Conservation (phyloP, 2,329 filamentous ascomycete species). For the Rhynchosporium secalis region DNA sequence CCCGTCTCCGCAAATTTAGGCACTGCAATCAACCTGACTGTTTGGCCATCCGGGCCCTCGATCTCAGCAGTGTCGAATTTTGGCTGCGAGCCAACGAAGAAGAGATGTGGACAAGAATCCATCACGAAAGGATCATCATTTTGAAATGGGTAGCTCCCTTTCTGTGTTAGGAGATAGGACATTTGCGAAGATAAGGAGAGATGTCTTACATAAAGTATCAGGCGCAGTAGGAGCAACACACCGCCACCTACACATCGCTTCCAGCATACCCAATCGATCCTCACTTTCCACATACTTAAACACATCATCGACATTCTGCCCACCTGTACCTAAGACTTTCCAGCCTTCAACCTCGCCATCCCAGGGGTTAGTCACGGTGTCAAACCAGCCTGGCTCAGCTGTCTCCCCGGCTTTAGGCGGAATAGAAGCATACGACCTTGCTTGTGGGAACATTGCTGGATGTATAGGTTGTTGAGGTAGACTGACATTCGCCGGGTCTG, state of each 20-base stretch:
- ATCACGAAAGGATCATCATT: constrained; percentile 90
- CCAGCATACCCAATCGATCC: constrained; percentile 84
- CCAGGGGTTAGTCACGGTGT: constrained; percentile 90
- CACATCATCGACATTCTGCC: constrained; percentile 91
- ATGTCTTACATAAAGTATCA: constrained; percentile 77
- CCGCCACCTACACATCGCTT: constrained; percentile 90
- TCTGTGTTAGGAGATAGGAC: constrained; percentile 11
- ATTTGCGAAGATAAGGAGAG: too few relatives aligned
- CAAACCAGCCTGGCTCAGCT: constrained; percentile 70
- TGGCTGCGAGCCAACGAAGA: constrained; percentile 84
- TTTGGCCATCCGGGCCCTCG: constrained; percentile 65
- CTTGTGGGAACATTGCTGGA: constrained; percentile 80
- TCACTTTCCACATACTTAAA: constrained; percentile 85
- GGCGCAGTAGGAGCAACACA: constrained; percentile 90
- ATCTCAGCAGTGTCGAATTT: constrained; percentile 72
- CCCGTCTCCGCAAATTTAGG: constrained; percentile 78
- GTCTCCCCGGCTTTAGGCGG: constrained; percentile 40
- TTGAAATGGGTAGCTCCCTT: constrained; percentile 95
- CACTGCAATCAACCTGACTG: constrained; percentile 76
- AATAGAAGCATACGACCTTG: constrained; percentile 64
- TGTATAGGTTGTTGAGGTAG: constrained; percentile 94
- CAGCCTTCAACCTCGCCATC: constrained; percentile 89
- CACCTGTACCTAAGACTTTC: constrained; percentile 81
- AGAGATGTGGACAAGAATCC: constrained; percentile 82
- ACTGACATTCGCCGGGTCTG: constrained; percentile 85